phyloP scores from a whole-genome alignment of 78 protist genomes.

The Corallochytrium limacisporum region DNA sequence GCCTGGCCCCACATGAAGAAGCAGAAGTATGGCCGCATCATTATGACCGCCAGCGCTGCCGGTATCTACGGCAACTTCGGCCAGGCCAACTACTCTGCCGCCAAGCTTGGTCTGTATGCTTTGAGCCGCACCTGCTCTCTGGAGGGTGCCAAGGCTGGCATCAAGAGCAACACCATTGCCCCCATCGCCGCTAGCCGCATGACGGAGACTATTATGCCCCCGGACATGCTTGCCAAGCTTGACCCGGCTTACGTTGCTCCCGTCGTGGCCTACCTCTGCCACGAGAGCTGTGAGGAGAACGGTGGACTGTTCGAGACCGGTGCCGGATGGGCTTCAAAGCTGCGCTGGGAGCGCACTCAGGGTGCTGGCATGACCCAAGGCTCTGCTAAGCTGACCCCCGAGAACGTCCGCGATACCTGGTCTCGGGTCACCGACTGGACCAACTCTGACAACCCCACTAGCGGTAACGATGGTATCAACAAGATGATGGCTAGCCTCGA shows the following conservation, averaged over 20 bases:
- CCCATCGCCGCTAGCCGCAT: slow-evolving; percentile 62
- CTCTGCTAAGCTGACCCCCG: slow-evolving; percentile 4
- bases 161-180: slow-evolving; percentile 52
- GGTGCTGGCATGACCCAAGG: slow-evolving; percentile 27
- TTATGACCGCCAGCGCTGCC: slow-evolving; percentile 53
- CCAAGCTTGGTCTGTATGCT: slow-evolving; percentile 59
- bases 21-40: slow-evolving; percentile 54
- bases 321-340: slow-evolving; percentile 47
- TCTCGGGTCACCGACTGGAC: background rate
- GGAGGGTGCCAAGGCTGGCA: slow-evolving; percentile 55
- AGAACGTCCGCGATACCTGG: slow-evolving; percentile 7
- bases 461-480: background rate
- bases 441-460: background rate
- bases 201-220: slow-evolving; percentile 50
- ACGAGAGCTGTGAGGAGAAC: slow-evolving; percentile 11
- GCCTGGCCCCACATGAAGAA: slow-evolving; percentile 60
- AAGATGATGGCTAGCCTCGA: background rate
- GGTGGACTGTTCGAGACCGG: slow-evolving; percentile 44
- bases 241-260: slow-evolving; percentile 69
- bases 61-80: slow-evolving; percentile 80
- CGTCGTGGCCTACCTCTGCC: slow-evolving; percentile 49
- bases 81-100: slow-evolving; percentile 64
- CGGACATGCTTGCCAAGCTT: slow-evolving; percentile 34
- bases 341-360: slow-evolving; percentile 43
- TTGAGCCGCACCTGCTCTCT: slow-evolving; percentile 48